phyloP scores from a whole-genome alignment of 495 filamentous ascomycete species.

The Podospora bellae-mahoneyi region DNA sequence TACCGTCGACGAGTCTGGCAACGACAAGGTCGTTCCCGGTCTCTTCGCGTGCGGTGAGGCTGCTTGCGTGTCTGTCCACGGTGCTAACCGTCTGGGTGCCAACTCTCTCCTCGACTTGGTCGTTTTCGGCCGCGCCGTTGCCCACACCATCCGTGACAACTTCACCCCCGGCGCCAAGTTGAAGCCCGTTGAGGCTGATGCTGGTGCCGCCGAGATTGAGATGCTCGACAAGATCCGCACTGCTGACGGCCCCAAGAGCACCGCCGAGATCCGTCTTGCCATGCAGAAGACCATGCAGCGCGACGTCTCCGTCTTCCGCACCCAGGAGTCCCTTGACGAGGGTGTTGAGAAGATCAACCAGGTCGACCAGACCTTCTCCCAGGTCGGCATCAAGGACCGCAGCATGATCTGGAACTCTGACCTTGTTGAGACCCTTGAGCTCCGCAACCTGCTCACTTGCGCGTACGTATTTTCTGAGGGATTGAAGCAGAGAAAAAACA shows the following conservation, averaged over 20 bases:
- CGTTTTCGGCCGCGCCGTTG: conserved; percentile 94
- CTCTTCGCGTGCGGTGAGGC: conserved; percentile 96
- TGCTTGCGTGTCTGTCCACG: conserved; percentile 95
- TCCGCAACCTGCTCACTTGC: conserved; percentile 91
- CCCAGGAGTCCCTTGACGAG: conserved; percentile 80
- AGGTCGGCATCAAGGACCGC: conserved; percentile 92
- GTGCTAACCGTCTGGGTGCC: conserved; percentile 94
- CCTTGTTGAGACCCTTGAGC: conserved; percentile 89
- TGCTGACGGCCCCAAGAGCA: conserved; percentile 78
- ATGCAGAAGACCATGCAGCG: conserved; percentile 99
- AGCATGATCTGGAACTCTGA: conserved; percentile 99
- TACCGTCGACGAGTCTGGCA: conserved; percentile 73
- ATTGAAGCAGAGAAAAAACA: not conserved
- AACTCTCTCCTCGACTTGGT: conserved; percentile 97
- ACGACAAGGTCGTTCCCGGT: conserved; percentile 92
- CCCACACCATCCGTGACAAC: conserved; percentile 90
- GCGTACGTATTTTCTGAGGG: conserved; percentile 57
- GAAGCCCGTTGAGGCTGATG: conserved; percentile 72
- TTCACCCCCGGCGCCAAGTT: conserved; percentile 74
- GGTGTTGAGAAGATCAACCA: conserved; percentile 76
- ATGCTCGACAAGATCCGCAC: conserved; percentile 82
- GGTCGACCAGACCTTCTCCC: conserved; percentile 72
- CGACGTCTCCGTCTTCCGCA: conserved; percentile 95
- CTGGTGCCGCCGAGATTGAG: conserved; percentile 80
- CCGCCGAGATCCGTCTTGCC: conserved; percentile 77